A percentile compares a stretch with the other conserved stretches of the same genome.
Evolutionary conservation across 1,139 yeast species (phyloP).

Genomic region (Torulaspora globosa): DNA sequence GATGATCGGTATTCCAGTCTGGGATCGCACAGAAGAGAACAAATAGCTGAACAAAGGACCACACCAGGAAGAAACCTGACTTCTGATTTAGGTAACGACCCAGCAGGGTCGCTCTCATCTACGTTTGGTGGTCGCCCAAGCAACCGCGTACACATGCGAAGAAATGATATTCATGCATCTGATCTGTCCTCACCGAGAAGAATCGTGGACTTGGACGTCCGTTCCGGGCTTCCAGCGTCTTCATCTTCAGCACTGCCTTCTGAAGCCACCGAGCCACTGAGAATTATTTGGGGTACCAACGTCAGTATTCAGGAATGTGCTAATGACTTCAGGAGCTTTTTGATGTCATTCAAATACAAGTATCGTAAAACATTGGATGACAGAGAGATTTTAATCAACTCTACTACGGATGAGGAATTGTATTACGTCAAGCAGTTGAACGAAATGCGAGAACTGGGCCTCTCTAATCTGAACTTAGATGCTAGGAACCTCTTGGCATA

Average conservation of each 20-base stretch:
- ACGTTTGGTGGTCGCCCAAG: slow-evolving; percentile 35
- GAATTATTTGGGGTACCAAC: slow-evolving; percentile 98
- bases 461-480: slow-evolving; percentile 80
- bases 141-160: slow-evolving; percentile 37
- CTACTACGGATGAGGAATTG: slow-evolving; percentile 65
- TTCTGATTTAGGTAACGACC: slow-evolving; percentile 38
- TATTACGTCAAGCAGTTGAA: slow-evolving; percentile 71
- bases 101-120: slow-evolving; percentile 24
- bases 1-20: slow-evolving; percentile 25
- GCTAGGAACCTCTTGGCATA: slow-evolving; percentile 73
- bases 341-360: slow-evolving; percentile 76
- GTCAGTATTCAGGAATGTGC: slow-evolving; percentile 87
- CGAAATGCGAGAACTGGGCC: slow-evolving; percentile 71
- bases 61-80: slow-evolving; percentile 26
- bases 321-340: slow-evolving; percentile 71
- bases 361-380: slow-evolving; percentile 63
- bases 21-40: slow-evolving; percentile 19
- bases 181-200: slow-evolving; percentile 53
- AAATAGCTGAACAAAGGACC: slow-evolving; percentile 17
- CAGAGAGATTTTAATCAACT: slow-evolving; percentile 39
- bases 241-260: slow-evolving; percentile 33
- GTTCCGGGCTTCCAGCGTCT: slow-evolving; percentile 23
- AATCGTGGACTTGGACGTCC: slow-evolving; percentile 35
- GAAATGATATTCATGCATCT: slow-evolving; percentile 59
- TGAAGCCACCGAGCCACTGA: slow-evolving; percentile 61